Evolutionary conservation across 176 grass and related monocot genomes (phyloP).

Genomic region (Oryza punctata): DNA sequence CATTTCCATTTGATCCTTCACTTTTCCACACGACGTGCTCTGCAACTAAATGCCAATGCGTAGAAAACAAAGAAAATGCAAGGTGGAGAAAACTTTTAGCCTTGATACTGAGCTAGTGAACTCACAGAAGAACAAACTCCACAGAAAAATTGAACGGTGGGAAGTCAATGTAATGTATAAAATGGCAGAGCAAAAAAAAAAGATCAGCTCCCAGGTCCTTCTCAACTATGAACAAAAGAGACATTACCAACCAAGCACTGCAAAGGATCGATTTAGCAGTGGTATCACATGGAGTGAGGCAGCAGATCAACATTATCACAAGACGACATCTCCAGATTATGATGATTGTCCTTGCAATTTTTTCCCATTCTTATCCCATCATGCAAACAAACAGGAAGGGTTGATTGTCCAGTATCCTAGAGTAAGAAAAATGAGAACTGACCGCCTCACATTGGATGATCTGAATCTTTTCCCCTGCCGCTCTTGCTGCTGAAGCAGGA

Average conservation of each 20-base stretch:
- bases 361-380: conserved; percentile 19
- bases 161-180: conserved; percentile 9
- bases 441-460: conserved; percentile 52
- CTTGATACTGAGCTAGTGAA: conserved; percentile 37
- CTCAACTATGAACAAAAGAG: conserved; percentile 18
- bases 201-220: not conserved
- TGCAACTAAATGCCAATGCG: conserved; percentile 6
- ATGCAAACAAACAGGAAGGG: conserved; percentile 33
- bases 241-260: conserved; percentile 35
- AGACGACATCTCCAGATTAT: conserved; percentile 22
- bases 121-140: conserved; percentile 15
- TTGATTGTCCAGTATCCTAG: conserved; percentile 37
- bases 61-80: not conserved
- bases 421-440: conserved; percentile 15
- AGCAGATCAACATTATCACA: conserved; percentile 15
- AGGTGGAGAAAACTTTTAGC: conserved; percentile 1
- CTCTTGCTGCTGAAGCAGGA: conserved; percentile 55
- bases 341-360: conserved; percentile 20
- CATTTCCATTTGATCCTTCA: not conserved
- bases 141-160: conserved; percentile 9
- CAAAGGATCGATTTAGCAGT: conserved; percentile 27
- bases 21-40: not conserved
- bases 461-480: conserved; percentile 46
- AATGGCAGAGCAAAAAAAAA: conserved; percentile 15
- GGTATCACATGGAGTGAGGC: conserved; percentile 24